Evolutionary conservation across 495 filamentous ascomycete species (phyloP).

Genomic region (Penicillium cataractarum): DNA sequence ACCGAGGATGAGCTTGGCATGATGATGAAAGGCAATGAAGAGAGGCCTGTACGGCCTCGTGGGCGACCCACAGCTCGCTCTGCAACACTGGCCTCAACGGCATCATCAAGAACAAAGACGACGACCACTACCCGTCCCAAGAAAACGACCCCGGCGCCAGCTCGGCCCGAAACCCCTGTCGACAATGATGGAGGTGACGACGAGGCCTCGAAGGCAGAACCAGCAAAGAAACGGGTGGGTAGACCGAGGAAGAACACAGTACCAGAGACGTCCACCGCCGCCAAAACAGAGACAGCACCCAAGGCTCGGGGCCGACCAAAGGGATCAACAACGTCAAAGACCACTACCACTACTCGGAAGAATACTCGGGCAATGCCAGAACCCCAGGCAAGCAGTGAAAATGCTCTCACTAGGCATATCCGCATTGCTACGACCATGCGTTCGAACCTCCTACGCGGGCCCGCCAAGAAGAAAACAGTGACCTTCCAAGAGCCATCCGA

Average conservation of each 20-base stretch:
- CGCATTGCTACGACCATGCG: slow-evolving; percentile 33
- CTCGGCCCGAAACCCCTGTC: slow-evolving; percentile 13
- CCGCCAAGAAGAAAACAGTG: slow-evolving; percentile 56
- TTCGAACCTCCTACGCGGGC: slow-evolving; percentile 44
- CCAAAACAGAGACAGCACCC: slow-evolving; percentile 26
- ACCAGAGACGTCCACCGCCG: slow-evolving; percentile 7
- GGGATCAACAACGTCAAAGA: slow-evolving; percentile 25
- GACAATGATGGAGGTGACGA: slow-evolving; percentile 27
- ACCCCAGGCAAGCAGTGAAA: slow-evolving; percentile 19
- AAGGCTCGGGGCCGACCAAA: slow-evolving; percentile 45
- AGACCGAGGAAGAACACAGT: slow-evolving; percentile 35
- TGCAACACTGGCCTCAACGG: slow-evolving; percentile 17
- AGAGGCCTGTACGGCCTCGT: slow-evolving; percentile 20
- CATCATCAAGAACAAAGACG: not conserved
- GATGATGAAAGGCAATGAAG: slow-evolving; percentile 26
- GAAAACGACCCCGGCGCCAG: slow-evolving; percentile 21
- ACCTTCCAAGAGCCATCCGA: slow-evolving; percentile 52
- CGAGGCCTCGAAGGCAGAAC: slow-evolving; percentile 32
- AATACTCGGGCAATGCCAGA: slow-evolving; percentile 29
- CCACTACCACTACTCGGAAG: slow-evolving; percentile 24
- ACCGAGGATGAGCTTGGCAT: slow-evolving; percentile 48
- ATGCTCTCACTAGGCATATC: slow-evolving; percentile 29
- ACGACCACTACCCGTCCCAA: slow-evolving; percentile 20
- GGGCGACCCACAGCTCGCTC: slow-evolving; percentile 22
- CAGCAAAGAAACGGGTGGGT: slow-evolving; percentile 40